Conservation (phyloP, 1,284 basidiomycete genomes). For the Crucibulum parvulum region DNA sequence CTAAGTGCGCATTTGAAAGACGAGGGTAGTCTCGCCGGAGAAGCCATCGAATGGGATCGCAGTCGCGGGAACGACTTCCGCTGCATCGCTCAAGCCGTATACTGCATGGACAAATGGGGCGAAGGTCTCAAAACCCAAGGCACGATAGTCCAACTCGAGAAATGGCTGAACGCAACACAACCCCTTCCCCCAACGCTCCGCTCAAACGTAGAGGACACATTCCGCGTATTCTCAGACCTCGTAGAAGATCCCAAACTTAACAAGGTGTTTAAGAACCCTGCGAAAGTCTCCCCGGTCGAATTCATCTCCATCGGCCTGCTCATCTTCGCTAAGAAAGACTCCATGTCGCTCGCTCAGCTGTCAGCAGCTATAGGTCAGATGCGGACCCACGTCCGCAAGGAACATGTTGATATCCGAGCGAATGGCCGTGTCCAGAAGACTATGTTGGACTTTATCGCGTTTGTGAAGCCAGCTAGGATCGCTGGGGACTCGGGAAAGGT, state of each 20-base stretch:
- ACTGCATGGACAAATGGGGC: slow-evolving; percentile 51
- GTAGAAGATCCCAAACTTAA: slow-evolving; percentile 38
- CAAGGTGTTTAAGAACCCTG: slow-evolving; percentile 39
- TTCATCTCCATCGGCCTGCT: slow-evolving; percentile 61
- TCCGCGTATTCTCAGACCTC: slow-evolving; percentile 50
- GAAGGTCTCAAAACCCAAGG: slow-evolving; percentile 32
- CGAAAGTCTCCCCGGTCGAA: slow-evolving; percentile 68
- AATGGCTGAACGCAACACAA: slow-evolving; percentile 54
- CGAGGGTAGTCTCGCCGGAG: slow-evolving; percentile 43
- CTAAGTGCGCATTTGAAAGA: slow-evolving; percentile 50
- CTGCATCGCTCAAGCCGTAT: slow-evolving; percentile 60
- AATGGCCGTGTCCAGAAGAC: slow-evolving; percentile 57
- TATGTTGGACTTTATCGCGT: slow-evolving; percentile 51
- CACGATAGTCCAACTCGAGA: slow-evolving; percentile 51
- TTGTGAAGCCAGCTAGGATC: slow-evolving; percentile 14
- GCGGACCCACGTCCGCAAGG: slow-evolving; percentile 53
- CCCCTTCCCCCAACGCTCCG: slow-evolving; percentile 38
- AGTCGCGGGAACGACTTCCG: slow-evolving; percentile 70
- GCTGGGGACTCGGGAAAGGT: background rate
- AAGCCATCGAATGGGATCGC: slow-evolving; percentile 62
- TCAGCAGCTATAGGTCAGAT: slow-evolving; percentile 52
- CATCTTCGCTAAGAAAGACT: slow-evolving; percentile 42
- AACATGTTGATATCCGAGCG: slow-evolving; percentile 59
- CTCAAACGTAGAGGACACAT: slow-evolving; percentile 45
- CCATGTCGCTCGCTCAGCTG: slow-evolving; percentile 45